Conservation (phyloP, 192 early-diverging fungal genomes). For the Coemansia sp. region DNA sequence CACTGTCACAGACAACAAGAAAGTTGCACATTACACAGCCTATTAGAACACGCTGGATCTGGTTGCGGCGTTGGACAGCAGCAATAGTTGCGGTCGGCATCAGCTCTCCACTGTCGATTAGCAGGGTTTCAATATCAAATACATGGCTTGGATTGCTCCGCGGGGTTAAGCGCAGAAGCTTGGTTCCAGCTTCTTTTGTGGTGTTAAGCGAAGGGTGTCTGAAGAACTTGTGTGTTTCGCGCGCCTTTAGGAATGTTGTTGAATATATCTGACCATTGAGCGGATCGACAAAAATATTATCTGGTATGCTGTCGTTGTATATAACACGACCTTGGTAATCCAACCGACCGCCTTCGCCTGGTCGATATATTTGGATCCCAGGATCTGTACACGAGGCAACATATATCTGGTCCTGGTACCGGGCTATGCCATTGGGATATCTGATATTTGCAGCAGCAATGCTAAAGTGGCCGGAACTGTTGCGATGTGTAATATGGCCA, state of each 20-base stretch:
- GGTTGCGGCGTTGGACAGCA: slow-evolving; percentile 43
- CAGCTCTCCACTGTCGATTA: slow-evolving; percentile 38
- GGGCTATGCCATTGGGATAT: slow-evolving; percentile 52
- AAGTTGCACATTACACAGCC: slow-evolving; percentile 42
- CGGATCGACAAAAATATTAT: slow-evolving; percentile 42
- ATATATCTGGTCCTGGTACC: slow-evolving; percentile 32
- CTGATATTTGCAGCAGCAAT: slow-evolving; percentile 28
- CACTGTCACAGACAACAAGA: slow-evolving; percentile 24
- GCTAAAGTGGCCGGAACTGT: slow-evolving; percentile 21
- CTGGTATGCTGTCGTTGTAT: slow-evolving; percentile 32
- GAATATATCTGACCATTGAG: slow-evolving; percentile 45
- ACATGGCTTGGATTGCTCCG: slow-evolving; percentile 4
- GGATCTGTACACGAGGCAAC: slow-evolving; percentile 46
- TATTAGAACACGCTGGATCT: slow-evolving; percentile 32
- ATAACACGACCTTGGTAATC: slow-evolving; percentile 19
- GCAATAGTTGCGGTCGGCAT: slow-evolving; percentile 51
- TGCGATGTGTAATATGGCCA: slow-evolving; percentile 39
- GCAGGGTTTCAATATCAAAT: slow-evolving; percentile 28
- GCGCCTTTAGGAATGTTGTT: slow-evolving; percentile 27
- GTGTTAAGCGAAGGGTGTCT: slow-evolving; percentile 34
- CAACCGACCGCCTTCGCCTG: slow-evolving; percentile 3
- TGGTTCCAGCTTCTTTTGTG: slow-evolving; percentile 28
- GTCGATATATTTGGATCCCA: slow-evolving; percentile 33
- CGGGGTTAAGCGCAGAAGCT: slow-evolving; percentile 30
- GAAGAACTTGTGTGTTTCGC: slow-evolving; percentile 31